These are phyloP conservation scores for Wickerhamomyces sp. DNA, from an alignment of 1,139 yeast genomes.

Conservation along the genomic window DNA sequence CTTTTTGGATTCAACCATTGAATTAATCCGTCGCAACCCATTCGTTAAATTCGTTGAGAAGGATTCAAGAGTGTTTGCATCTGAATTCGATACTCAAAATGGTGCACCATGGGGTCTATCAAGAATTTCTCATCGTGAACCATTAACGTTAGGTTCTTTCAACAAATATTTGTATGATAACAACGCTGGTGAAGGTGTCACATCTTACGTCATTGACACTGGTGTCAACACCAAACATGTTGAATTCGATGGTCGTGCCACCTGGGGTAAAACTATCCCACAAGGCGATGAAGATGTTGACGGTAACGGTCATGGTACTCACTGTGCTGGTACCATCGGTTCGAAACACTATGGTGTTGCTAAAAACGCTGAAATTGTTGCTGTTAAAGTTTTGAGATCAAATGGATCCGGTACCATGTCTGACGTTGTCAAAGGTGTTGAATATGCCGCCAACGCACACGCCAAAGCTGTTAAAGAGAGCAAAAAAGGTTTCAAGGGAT, in stretches of 20 bases:
- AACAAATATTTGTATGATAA: constrained; percentile 82
- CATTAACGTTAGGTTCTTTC: constrained; percentile 70
- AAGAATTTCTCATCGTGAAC: constrained; percentile 85
- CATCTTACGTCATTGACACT: constrained; percentile 85
- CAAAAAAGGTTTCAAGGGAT: constrained; percentile 71
- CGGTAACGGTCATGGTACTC: constrained; percentile 90
- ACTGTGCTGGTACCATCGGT: constrained; percentile 83
- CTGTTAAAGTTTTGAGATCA: constrained; percentile 72
- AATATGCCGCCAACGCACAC: constrained; percentile 68
- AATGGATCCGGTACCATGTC: constrained; percentile 80
- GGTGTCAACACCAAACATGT: constrained; percentile 80
- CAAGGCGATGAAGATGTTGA: constrained; percentile 76
- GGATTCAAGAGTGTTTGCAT: constrained; percentile 71
- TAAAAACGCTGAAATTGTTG: constrained; percentile 68
- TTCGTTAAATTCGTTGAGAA: constrained; percentile 72
- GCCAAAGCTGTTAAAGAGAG: constrained; percentile 48
- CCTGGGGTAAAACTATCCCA: constrained; percentile 92
- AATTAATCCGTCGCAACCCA: constrained; percentile 68
- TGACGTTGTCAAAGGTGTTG: constrained; percentile 79
- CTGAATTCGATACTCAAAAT: constrained; percentile 62
- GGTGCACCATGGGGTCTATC: constrained; percentile 98
- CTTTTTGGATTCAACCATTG: constrained; percentile 68
- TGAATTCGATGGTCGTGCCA: constrained; percentile 89
- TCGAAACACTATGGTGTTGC: constrained; percentile 76
- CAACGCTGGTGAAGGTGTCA: constrained; percentile 89